These are phyloP conservation scores for Sugiyamaella americana DNA, from an alignment of 805 yeast species.

Conservation along the genomic window DNA sequence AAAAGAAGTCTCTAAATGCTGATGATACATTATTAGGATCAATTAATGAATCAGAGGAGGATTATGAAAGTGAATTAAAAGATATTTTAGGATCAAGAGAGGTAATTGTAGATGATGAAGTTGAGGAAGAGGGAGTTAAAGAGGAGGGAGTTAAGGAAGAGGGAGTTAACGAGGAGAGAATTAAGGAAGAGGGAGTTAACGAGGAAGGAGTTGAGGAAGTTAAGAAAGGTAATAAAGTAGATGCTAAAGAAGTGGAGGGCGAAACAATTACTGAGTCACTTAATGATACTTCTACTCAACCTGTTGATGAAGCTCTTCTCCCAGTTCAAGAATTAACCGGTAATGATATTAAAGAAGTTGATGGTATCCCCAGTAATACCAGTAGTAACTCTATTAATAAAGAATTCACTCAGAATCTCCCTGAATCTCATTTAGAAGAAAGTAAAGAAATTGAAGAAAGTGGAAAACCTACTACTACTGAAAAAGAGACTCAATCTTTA, in stretches of 20 bases:
- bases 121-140: too few species aligned
- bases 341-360: not conserved
- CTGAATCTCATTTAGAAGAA: too few species aligned
- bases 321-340: not conserved
- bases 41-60: too few species aligned
- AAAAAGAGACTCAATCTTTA: too few species aligned
- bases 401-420: not conserved
- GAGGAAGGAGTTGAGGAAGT: not conserved
- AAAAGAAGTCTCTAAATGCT: not conserved
- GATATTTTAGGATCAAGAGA: too few species aligned
- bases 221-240: not conserved
- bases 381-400: not conserved
- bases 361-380: not conserved
- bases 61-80: too few species aligned
- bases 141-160: too few species aligned
- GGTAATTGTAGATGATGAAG: too few species aligned
- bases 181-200: not conserved
- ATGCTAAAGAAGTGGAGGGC: not conserved
- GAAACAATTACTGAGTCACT: not conserved
- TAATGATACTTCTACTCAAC: not conserved
- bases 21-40: too few species aligned
- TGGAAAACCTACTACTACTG: too few species aligned
- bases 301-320: too few species aligned
- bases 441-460: too few species aligned
- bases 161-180: not conserved